Conservation (phyloP, 306 rosid species). For the Cucurbita maxima region DNA sequence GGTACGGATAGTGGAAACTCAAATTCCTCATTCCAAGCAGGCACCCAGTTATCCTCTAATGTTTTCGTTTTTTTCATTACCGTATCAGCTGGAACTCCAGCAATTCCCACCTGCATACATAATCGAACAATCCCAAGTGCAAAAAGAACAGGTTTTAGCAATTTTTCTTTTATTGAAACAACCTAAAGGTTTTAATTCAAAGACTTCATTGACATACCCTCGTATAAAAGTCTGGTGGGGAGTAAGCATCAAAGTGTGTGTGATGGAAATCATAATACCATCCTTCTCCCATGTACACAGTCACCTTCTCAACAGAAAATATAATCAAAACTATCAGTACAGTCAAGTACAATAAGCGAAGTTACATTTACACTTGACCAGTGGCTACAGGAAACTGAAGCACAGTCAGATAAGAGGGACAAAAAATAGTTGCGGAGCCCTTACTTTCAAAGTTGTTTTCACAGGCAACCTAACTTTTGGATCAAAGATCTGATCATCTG, state of each 20-base stretch:
- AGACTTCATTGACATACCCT: conserved; percentile 45
- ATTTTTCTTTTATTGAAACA: background rate
- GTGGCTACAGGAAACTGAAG: background rate
- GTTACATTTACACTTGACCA: conserved; percentile 13
- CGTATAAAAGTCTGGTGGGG: conserved; percentile 93
- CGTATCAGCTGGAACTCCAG: conserved; percentile 71
- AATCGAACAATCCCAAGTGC: background rate
- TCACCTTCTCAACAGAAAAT: conserved; percentile 39
- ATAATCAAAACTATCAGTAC: conserved; percentile 8
- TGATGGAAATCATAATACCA: conserved; percentile 74
- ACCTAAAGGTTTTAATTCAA: background rate
- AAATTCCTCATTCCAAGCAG: conserved; percentile 66
- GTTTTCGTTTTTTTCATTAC: conserved; percentile 61
- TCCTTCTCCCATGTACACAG: conserved; percentile 93
- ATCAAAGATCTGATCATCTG: conserved; percentile 50
- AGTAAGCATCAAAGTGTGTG: conserved; percentile 78
- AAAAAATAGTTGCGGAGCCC: conserved; percentile 7
- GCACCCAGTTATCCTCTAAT: conserved; percentile 82
- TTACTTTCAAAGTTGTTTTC: conserved; percentile 67
- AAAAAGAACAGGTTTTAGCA: background rate
- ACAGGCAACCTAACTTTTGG: conserved; percentile 44
- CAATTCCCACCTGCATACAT: conserved; percentile 70
- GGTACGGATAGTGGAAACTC: conserved; percentile 70
- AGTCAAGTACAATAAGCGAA: background rate
- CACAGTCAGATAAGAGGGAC: background rate